Evolutionary conservation across 2,329 filamentous ascomycete genomes (phyloP).

Genomic region (Pezicula neosporulosa): DNA sequence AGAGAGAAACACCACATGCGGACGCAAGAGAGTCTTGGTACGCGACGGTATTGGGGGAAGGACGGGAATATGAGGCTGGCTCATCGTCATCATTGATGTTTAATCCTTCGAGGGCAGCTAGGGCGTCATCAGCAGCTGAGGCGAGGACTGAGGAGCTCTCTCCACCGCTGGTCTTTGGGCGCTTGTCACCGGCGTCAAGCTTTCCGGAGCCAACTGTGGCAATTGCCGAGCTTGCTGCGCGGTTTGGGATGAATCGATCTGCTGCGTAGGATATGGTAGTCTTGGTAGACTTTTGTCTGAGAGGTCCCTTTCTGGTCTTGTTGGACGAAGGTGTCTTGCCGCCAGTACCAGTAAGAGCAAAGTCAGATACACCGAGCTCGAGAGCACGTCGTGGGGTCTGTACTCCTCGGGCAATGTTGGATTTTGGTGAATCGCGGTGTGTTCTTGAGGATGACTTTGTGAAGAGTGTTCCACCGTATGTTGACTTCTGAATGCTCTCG

Average conservation of each 20-base stretch:
- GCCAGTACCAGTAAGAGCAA: conserved; percentile 83
- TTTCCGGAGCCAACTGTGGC: conserved; percentile 79
- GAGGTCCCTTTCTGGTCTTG: conserved; percentile 50
- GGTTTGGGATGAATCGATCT: conserved; percentile 96
- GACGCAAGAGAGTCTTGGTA: conserved; percentile 90
- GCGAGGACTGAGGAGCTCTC: conserved; percentile 77
- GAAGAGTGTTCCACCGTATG: conserved; percentile 79
- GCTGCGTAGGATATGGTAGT: conserved; percentile 76
- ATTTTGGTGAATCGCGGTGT: conserved; percentile 89
- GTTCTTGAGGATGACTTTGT: conserved; percentile 64
- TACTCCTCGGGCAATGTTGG: conserved; percentile 78
- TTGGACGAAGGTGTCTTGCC: conserved; percentile 57
- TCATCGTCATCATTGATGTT: conserved; percentile 71
- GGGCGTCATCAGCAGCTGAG: conserved; percentile 68
- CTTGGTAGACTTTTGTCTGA: conserved; percentile 60
- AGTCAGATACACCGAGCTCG: conserved; percentile 90
- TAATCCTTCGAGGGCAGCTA: conserved; percentile 75
- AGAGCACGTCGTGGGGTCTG: conserved; percentile 78
- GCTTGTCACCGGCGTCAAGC: conserved; percentile 67
- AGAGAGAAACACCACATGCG: conserved; percentile 90
- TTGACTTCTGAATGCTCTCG: conserved; percentile 63
- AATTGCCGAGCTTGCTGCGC: conserved; percentile 83
- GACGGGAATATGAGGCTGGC: conserved; percentile 65
- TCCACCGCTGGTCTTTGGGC: conserved; percentile 65
- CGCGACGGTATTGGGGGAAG: conserved; percentile 81